Evolutionary conservation across 2,329 filamentous ascomycete species (phyloP).

Genomic region (Cercospora citrullina): DNA sequence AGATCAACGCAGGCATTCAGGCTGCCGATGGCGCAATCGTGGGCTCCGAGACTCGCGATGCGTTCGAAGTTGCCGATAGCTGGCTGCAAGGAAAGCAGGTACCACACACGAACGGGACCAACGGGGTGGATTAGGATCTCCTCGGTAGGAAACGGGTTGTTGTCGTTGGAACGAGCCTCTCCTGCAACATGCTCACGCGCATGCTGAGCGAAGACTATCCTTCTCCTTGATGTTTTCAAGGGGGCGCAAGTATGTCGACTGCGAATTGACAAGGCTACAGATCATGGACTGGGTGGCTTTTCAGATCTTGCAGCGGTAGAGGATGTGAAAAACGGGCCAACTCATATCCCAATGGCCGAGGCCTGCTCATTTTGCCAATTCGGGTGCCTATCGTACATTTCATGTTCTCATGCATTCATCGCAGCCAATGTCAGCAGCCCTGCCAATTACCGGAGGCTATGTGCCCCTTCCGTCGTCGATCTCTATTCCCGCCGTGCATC

Average conservation of each 20-base stretch:
- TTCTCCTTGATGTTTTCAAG: not conserved
- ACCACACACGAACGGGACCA: constrained; percentile 11
- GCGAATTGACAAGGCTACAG: not conserved
- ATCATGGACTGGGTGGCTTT: not conserved
- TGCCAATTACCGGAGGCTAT: not conserved
- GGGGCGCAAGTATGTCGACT: not conserved
- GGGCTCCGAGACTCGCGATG: constrained; percentile 47
- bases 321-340: not conserved
- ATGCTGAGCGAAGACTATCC: not conserved
- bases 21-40: constrained; percentile 52
- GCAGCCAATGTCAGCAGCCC: not conserved
- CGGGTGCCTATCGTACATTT: not conserved
- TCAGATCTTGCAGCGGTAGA: not conserved
- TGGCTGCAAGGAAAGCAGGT: constrained; percentile 51
- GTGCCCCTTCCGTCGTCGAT: not conserved
- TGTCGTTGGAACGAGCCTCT: not conserved
- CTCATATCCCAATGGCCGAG: not conserved
- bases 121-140: constrained; percentile 3
- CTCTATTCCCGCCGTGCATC: constrained; percentile 24
- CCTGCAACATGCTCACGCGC: not conserved
- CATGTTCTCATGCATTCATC: not conserved
- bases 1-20: constrained; percentile 62
- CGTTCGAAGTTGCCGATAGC: constrained; percentile 60
- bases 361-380: not conserved
- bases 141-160: not conserved